These are phyloP conservation scores for Mollisiaceae sp. DNA, from an alignment of 2,329 filamentous ascomycete species.

Conservation along the genomic window DNA sequence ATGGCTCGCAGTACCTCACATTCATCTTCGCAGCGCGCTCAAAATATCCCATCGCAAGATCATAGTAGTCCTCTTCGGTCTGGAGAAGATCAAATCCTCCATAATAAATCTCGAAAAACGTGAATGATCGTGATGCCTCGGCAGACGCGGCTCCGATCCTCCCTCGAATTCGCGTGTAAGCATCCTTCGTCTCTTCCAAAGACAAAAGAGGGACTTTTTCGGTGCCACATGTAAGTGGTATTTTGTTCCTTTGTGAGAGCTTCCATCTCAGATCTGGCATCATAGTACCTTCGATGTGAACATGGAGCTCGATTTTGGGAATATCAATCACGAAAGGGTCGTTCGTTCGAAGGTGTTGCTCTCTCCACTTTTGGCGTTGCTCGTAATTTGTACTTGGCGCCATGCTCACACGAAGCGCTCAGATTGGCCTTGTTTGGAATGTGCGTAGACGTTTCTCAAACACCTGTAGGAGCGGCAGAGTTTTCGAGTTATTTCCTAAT, in stretches of 20 bases:
- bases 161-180: constrained; percentile 28
- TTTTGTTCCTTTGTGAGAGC: constrained; percentile 68
- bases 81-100: constrained; percentile 72
- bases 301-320: constrained; percentile 81
- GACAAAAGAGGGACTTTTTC: constrained; percentile 21
- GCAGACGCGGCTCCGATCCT: constrained; percentile 28
- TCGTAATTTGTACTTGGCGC: constrained; percentile 20
- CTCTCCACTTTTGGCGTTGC: constrained; percentile 24
- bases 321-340: constrained; percentile 62
- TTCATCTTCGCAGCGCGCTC: constrained; percentile 64
- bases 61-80: constrained; percentile 68
- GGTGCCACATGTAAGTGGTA: constrained; percentile 20
- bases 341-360: constrained; percentile 17
- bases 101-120: constrained; percentile 77
- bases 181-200: constrained; percentile 21
- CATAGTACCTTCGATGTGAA: constrained; percentile 78
- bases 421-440: neutral
- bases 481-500: neutral
- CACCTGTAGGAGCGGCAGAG: neutral
- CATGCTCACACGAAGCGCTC: neutral
- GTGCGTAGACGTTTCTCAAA: neutral
- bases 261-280: constrained; percentile 70
- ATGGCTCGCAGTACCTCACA: constrained; percentile 74
- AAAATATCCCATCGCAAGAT: constrained; percentile 74
- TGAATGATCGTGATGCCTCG: constrained; percentile 21